phyloP scores from a whole-genome alignment of 2,329 filamentous ascomycete genomes.

The Ascochyta pisi region DNA sequence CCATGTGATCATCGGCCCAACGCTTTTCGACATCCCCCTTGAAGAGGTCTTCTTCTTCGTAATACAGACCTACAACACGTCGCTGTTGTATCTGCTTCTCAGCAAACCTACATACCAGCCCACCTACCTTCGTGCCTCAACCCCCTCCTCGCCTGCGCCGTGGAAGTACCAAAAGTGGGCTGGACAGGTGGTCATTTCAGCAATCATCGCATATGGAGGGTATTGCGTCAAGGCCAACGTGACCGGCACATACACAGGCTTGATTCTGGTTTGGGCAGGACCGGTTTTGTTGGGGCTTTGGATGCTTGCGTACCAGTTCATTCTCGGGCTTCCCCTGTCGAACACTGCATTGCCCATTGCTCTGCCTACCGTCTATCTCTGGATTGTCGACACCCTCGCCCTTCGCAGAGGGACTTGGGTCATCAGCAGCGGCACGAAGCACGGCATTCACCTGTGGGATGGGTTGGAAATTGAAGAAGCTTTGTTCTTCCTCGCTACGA shows the following conservation, averaged over 20 bases:
- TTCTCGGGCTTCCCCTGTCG: conserved; percentile 64
- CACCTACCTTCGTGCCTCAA: conserved; percentile 57
- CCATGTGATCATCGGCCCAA: conserved; percentile 68
- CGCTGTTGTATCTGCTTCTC: conserved; percentile 70
- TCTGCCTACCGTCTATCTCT: conserved; percentile 72
- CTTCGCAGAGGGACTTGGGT: conserved; percentile 74
- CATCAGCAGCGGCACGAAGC: conserved; percentile 72
- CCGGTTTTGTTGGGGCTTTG: conserved; percentile 71
- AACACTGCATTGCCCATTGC: conserved; percentile 67
- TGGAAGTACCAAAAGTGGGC: conserved; percentile 51
- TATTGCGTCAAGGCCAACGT: conserved; percentile 55
- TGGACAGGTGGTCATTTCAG: conserved; percentile 60
- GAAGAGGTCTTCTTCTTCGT: conserved; percentile 82
- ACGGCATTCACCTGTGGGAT: conserved; percentile 67
- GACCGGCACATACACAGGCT: conserved; percentile 69
- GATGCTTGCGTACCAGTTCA: conserved; percentile 68
- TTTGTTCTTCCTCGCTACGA: conserved; percentile 74
- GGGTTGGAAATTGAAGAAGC: conserved; percentile 76
- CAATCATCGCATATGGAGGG: conserved; percentile 55
- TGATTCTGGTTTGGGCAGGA: conserved; percentile 73
- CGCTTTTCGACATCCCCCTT: conserved; percentile 68
- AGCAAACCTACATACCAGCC: conserved; percentile 69
- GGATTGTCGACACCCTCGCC: conserved; percentile 74
- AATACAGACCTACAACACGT: conserved; percentile 77
- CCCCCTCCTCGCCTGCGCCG: conserved; percentile 33